Evolutionary conservation across 2,329 filamentous ascomycete genomes (phyloP), one percentile per base, ranked within the genome.

Genomic region (Zasmidium cellare): DNA sequence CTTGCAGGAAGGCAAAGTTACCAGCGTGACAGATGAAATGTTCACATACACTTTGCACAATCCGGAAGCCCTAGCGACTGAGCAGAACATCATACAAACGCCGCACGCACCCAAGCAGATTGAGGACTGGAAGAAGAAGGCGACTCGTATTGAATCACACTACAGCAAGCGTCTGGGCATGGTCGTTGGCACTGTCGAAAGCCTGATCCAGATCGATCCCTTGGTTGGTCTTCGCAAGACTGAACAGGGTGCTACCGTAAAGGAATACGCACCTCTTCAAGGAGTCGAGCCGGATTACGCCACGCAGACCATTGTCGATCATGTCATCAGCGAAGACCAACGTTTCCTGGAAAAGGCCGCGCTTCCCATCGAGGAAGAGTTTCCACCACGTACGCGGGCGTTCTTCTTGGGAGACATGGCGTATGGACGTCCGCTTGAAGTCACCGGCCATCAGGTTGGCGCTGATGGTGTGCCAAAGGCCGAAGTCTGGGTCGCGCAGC

Each of bases 391-490:
- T 41, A 90, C 91, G 1, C 85, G 88, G 56, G 92, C 90, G 0
- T 99, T 99, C 78, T 97, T 96, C 80, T 79, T 99, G 2, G 94
- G 94, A 48, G 92, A 97, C 38, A 96, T 89, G 76, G 91, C 91
- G 53, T 97, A 96, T 68, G 94, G 94, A 16, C 86, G 92, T 38
- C 93, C 94, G 2, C 78, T 96, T n/a, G 87, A 94, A 72, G 86
- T 99, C 20, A 83, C 84, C 22, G 86, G 85, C 1, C 91, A 97
- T 69, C 80, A 81, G 16, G 47, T 57, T 28, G 58, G 51, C 14
- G 80, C 84, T 58, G 87, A 89, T 51, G 61, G 60, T 49, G 81
- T 84, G 58, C 87, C 90, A 69, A 92, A 90, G 73, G 86, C 90
- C 11, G 87, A 91, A 58, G 86, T 96, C 53, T 84, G 88, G 75